Base-by-base conservation (phyloP, 148 eudicot species). In the Cornus suecica region DNA sequence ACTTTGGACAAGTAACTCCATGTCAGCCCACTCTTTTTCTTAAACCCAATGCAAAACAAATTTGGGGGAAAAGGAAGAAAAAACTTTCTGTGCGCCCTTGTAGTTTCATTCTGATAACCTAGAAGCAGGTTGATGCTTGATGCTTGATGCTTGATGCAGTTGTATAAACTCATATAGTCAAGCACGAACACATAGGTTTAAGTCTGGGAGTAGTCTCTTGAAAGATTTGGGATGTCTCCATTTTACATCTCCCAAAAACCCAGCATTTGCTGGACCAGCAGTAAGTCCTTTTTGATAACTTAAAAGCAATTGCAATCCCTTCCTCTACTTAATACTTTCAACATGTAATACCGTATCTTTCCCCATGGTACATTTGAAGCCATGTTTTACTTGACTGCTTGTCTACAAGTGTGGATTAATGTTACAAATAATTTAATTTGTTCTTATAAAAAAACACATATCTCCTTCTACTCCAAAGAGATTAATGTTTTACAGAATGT, bases 401-500 rank as follows among this genome's bases (percentile, higher is more conserved):
- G 20, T 24, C 65, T 61, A 23, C 34, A 74, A 65, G 26, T 54
- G 58, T 45, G 10, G 14, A 20, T 25, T 65, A 3, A 37, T 37
- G 42, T n/a, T 10, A 23, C 22, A 20, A 27, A 42, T 25, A 26
- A 25, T 37, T 10, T 0, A 9, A 24, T n/a, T 60, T 45, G 68
- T 28, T 37, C 37, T 65, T n/a, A 4, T 32, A 5, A 20, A 27
- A 42, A 13, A 26, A 25, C 20, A 1, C 18, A 24, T n/a, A 18
- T 45, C 60, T 28, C 45, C 69, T 67, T 27, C 15, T 61, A 15
- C 61, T 61, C 7, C 8, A 48, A n/a, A 1, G 10, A 69, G 20
- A 62, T 54, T 16, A 67, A 73, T 56, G 65, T 79, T 60, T 6
- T 34, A 67, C 58, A 16, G 34, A 69, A 41, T 24, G 54, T 16